Evolutionary conservation across 2,329 filamentous ascomycete species (phyloP), one percentile per base, ranked within the genome.

Genomic region (Pseudogymnoascus sp.): DNA sequence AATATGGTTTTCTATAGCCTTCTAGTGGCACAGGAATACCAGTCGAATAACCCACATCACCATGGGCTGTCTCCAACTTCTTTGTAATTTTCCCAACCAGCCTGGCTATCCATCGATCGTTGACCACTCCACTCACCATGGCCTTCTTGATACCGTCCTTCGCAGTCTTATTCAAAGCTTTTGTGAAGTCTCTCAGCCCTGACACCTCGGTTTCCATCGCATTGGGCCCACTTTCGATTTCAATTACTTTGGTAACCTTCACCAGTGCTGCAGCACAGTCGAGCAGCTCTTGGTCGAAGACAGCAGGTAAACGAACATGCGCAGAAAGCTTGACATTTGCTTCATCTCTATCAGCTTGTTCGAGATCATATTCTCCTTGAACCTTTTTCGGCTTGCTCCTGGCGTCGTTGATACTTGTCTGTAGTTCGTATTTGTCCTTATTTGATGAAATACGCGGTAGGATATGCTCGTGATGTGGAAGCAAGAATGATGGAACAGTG

Each of bases 171-270:
- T 64, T 71, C 64, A 70, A 68, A 65, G 59, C 67, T 66, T 33
- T 68, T 66, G 35, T 67, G 62, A 68, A 71, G 43, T 64, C 71
- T 61, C 63, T 70, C 65, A 67, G 71, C 33, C 62, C 70, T 66
- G 68, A 57, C 64, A 67, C 66, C 63, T 66, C 68, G 43, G 68
- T 63, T 59, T 72, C 67, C 61, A 71, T 64, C 11, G 58, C 64
- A 11, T 65, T 66, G 2, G 62, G 70, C 18, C 75, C 75, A 62
- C 77, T 80, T 65, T 82, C 79, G 25, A 78, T 70, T 65, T 82
- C 80, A 50, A 82, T 79, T 37, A 82, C 74, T 64, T 82, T 82
- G n/a, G 76, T 81, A 0, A 80, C 80, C 66, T 82, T 83, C n/a
- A 82, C 75, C 1, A 82, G 71, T 1, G 80, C 79, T 1, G 80